Base-by-base conservation (phyloP, 2,329 filamentous ascomycete species). In the Clarireedia paspali region DNA sequence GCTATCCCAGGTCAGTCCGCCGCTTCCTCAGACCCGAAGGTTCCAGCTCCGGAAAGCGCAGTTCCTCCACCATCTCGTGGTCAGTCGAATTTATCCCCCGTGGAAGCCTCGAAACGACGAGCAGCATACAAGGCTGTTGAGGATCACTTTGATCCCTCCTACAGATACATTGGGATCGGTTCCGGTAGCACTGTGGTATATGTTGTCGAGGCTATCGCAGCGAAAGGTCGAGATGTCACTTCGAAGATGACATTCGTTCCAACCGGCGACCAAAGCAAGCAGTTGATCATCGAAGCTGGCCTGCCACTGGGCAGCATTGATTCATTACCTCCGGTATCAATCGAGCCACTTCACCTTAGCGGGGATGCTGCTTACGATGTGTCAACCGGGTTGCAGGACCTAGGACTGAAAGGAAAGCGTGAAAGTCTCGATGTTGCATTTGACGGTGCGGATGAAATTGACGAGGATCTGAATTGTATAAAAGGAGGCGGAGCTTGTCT, bases 401-500 rank as follows among this genome's bases (percentile, higher is more conserved):
- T 70, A 26, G 67, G 66, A 7, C 56, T 69, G 40, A 71, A 66
- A 42, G 68, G 68, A 47, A 70, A 69, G 57, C 63, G 73, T 47
- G 67, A 72, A 57, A 72, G 84, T 68, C 79, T 99, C 27, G 92
- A 97, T 67, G 87, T 97, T 17, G 89, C 88, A 50, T 99, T 99
- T 70, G 94, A 99, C 68, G 94, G 94, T 53, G 94, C 94, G 4
- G 94, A 99, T 70, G 94, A 99, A 75, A 91, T 99, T 34, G 94
- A 99, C 70, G 85, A 89, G 47, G 88, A 95, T 52, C 75, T 99
- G 58, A 99, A 97, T 73, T 90, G 92, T 69, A 97, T 99, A 76
- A 97, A 97, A 76, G 94, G 94, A 54, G 94, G 94, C 50, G 94
- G 94, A 57, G 94, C 91, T n/a, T 99, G 94, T 73, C 75, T 97